Percentiles rank a stretch among this genome's conserved stretches.
Conservation (phyloP, 495 filamentous ascomycete species). For the Penicillium coprophilum region DNA sequence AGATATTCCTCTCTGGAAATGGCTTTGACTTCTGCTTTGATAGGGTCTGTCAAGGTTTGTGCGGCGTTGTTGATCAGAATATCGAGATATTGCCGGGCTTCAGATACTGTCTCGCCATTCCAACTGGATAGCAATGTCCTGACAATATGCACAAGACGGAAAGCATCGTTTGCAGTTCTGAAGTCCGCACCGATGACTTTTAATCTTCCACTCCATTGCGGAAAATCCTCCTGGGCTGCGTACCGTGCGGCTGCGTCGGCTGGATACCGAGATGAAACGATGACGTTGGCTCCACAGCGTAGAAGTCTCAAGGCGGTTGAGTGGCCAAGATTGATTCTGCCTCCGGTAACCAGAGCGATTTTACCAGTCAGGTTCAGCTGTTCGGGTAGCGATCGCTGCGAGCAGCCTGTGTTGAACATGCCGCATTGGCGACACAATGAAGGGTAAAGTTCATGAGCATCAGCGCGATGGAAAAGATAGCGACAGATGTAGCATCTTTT, state of each 20-base stretch:
- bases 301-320: constrained; percentile 44
- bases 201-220: constrained; percentile 33
- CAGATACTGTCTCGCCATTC: constrained; percentile 10
- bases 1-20: constrained; percentile 31
- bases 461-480: constrained; percentile 23
- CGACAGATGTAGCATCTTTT: constrained; percentile 45
- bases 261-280: constrained; percentile 49
- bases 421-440: constrained; percentile 45
- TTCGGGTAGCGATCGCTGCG: constrained; percentile 33
- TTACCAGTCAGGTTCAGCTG: constrained; percentile 31
- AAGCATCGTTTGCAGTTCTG: constrained; percentile 44
- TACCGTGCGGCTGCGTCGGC: constrained; percentile 44
- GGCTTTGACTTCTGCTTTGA: constrained; percentile 37
- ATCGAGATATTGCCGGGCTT: constrained; percentile 26
- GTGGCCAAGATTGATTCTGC: constrained; percentile 48
- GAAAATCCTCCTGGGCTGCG: constrained; percentile 33
- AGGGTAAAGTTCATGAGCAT: constrained; percentile 33
- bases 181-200: constrained; percentile 49
- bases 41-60: constrained; percentile 48
- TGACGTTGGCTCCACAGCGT: constrained; percentile 47
- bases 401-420: constrained; percentile 36
- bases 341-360: constrained; percentile 49
- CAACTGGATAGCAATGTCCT: constrained; percentile 30
- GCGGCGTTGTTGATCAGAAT: constrained; percentile 53
- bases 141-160: constrained; percentile 34